phyloP scores from a whole-genome alignment of 371 early-diverging fungal species.

The Mortierella sp. region DNA sequence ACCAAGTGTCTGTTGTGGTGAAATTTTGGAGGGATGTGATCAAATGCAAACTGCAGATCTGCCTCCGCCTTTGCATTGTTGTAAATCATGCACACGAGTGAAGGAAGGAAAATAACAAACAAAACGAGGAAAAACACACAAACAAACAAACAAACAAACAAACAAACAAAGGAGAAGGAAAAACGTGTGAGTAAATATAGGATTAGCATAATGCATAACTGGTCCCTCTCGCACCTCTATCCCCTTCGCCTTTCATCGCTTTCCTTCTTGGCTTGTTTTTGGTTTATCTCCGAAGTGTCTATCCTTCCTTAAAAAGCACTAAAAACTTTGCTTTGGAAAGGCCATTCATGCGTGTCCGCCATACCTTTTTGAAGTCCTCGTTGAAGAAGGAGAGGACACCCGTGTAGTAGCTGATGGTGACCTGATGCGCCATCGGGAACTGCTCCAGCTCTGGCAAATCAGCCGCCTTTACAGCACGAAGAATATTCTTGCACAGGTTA shows the following conservation, averaged over 20 bases:
- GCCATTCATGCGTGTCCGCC: neutral
- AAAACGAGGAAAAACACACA: neutral
- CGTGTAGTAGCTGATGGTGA: slow-evolving; percentile 86
- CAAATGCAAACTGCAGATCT: slow-evolving; percentile 77
- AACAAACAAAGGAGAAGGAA: neutral
- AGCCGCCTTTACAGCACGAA: slow-evolving; percentile 79
- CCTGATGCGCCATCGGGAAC: slow-evolving; percentile 89
- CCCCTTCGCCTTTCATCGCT: neutral
- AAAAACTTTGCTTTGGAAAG: neutral
- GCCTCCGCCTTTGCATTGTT: slow-evolving; percentile 69
- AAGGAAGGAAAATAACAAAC: neutral
- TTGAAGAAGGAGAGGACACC: slow-evolving; percentile 88
- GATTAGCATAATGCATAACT: neutral
- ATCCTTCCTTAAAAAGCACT: neutral
- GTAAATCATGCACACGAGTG: neutral
- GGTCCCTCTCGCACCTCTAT: neutral
- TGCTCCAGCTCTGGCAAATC: slow-evolving; percentile 81
- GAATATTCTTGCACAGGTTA: slow-evolving; percentile 86
- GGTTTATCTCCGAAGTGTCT: too few species aligned
- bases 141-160: slow-evolving; percentile 7
- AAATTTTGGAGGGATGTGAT: slow-evolving; percentile 68
- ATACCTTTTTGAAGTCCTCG: slow-evolving; percentile 80
- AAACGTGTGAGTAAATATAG: neutral
- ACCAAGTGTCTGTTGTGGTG: slow-evolving; percentile 74
- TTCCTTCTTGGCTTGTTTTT: neutral